Conservation (phyloP, 192 early-diverging fungal species). For the Coemansia nantahalensis region DNA sequence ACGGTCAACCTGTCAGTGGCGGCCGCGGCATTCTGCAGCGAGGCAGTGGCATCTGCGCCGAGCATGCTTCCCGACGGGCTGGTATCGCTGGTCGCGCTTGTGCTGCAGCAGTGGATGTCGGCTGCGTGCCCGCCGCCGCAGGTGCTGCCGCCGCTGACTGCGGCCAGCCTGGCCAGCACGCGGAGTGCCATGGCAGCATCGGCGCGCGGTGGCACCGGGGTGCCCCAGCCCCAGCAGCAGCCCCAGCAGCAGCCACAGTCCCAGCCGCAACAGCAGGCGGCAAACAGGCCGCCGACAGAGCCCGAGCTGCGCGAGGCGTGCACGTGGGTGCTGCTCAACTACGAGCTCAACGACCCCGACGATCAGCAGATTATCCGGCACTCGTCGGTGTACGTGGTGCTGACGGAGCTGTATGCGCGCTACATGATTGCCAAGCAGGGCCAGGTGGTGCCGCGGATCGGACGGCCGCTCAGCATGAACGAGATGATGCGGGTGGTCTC, state of each 20-base stretch:
- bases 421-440: constrained; percentile 48
- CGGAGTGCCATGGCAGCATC: neutral
- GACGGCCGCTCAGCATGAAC: constrained; percentile 29
- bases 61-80: constrained; percentile 47
- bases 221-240: neutral
- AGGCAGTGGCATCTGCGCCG: constrained; percentile 11
- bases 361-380: constrained; percentile 11
- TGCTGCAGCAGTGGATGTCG: constrained; percentile 46
- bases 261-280: constrained; percentile 1
- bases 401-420: constrained; percentile 32
- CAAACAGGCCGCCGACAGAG: constrained; percentile 39
- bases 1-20: neutral
- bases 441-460: constrained; percentile 46
- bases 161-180: neutral
- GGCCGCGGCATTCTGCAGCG: neutral
- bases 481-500: constrained; percentile 50
- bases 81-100: constrained; percentile 34
- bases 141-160: constrained; percentile 6
- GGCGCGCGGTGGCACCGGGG: no score
- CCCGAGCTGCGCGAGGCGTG: constrained; percentile 53
- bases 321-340: constrained; percentile 54
- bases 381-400: constrained; percentile 8
- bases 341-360: constrained; percentile 21
- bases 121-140: constrained; percentile 15
- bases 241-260: constrained; percentile 3